These are phyloP conservation scores for Trifolium repens DNA, from an alignment of 306 rosid genomes.

Conservation along the genomic window DNA sequence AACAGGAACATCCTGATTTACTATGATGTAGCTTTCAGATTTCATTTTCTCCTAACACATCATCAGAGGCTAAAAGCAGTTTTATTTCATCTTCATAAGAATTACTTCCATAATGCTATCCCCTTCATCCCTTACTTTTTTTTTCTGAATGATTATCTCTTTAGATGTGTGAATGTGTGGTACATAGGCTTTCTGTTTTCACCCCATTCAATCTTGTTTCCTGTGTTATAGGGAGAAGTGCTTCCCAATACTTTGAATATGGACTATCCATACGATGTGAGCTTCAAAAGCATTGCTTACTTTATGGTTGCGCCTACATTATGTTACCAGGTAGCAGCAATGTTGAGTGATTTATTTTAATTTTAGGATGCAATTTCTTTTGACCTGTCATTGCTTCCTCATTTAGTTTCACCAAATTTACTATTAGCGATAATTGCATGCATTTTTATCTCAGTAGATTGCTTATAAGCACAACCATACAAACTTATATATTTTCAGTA, in stretches of 20 bases:
- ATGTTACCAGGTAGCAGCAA: slow-evolving; percentile 85
- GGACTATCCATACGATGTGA: slow-evolving; percentile 59
- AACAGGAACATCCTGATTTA: slow-evolving; percentile 21
- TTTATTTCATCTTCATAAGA: slow-evolving; percentile 33
- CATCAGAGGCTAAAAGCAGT: slow-evolving; percentile 23
- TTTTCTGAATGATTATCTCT: slow-evolving; percentile 34
- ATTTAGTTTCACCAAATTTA: slow-evolving; percentile 13
- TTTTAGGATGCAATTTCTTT: slow-evolving; percentile 12
- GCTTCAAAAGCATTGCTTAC: slow-evolving; percentile 76
- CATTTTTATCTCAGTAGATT: slow-evolving; percentile 31
- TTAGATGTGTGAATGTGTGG: slow-evolving; percentile 32
- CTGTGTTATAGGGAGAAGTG: slow-evolving; percentile 66
- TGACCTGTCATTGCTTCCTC: slow-evolving; percentile 2
- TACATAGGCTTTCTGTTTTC: slow-evolving; percentile 4
- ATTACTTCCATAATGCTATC: slow-evolving; percentile 3
- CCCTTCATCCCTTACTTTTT: slow-evolving; percentile 22
- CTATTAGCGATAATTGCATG: slow-evolving; percentile 16
- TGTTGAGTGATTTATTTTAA: slow-evolving; percentile 24
- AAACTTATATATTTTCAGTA: slow-evolving; percentile 13
- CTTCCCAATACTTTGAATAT: slow-evolving; percentile 46
- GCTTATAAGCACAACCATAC: slow-evolving; percentile 22
- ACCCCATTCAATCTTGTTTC: slow-evolving; percentile 32
- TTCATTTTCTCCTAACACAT: slow-evolving; percentile 12
- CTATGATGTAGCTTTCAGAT: slow-evolving; percentile 23
- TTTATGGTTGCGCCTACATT: slow-evolving; percentile 98